Conservation (phyloP, 352 stramenopile species). For the Phytophthora pistaciae region DNA sequence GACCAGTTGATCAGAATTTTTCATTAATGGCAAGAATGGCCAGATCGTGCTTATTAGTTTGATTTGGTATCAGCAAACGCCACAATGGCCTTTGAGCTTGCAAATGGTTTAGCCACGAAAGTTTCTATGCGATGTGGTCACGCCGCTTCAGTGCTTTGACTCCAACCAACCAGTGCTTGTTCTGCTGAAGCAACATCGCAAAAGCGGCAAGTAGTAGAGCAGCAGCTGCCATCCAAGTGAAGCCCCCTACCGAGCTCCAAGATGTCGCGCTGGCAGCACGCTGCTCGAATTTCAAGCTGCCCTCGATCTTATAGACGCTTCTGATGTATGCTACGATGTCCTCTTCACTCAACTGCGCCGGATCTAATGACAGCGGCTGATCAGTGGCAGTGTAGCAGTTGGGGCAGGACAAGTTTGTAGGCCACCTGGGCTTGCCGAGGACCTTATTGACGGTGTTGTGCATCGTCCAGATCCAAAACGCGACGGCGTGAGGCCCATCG, state of each 20-base stretch:
- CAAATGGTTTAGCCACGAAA: too few relatives aligned
- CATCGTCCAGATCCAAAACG: slow-evolving; percentile 83
- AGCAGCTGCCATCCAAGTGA: slow-evolving; percentile 37
- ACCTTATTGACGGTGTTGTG: slow-evolving; percentile 85
- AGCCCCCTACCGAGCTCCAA: slow-evolving; percentile 36
- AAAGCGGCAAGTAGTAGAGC: slow-evolving; percentile 33
- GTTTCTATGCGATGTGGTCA: slow-evolving; percentile 38
- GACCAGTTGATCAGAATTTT: not conserved
- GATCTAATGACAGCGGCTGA: slow-evolving; percentile 49
- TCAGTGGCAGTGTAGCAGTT: slow-evolving; percentile 57
- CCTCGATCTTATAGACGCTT: slow-evolving; percentile 50
- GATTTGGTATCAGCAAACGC: not conserved
- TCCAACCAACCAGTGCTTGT: slow-evolving; percentile 27
- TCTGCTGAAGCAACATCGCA: slow-evolving; percentile 18
- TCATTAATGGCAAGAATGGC: not conserved
- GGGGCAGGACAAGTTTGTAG: slow-evolving; percentile 52
- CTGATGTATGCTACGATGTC: slow-evolving; percentile 60
- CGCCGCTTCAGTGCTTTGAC: slow-evolving; percentile 27
- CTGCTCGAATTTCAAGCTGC: slow-evolving; percentile 36
- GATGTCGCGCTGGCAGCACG: slow-evolving; percentile 10
- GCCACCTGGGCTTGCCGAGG: slow-evolving; percentile 69
- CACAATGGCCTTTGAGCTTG: not conserved
- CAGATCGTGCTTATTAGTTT: not conserved
- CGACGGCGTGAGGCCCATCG: slow-evolving; percentile 48
- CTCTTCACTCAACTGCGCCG: slow-evolving; percentile 46